A percentile compares a stretch with the other conserved stretches of the same genome.
Evolutionary conservation across 495 filamentous ascomycete species (phyloP).

Genomic region (Parmelia sp.): DNA sequence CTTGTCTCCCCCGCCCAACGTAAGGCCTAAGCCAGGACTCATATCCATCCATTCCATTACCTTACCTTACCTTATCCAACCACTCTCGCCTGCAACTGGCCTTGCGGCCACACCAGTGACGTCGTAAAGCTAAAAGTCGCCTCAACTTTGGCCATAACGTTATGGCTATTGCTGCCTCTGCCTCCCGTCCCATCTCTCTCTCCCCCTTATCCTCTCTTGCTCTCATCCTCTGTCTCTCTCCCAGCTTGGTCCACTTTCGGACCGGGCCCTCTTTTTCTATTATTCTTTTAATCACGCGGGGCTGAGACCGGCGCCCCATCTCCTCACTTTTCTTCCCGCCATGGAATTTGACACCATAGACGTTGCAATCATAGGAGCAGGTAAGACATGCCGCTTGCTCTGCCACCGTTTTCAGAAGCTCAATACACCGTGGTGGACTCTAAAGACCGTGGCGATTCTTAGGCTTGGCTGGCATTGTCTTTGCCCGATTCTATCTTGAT

Average conservation of each 20-base stretch:
- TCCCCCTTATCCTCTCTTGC: background rate
- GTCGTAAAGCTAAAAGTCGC: too few species aligned
- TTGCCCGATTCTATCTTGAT: conserved; percentile 33
- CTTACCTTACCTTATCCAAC: too few species aligned
- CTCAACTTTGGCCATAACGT: too few species aligned
- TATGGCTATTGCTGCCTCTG: background rate
- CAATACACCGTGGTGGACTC: background rate
- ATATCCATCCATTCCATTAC: too few species aligned
- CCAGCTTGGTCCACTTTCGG: background rate
- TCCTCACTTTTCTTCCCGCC: background rate
- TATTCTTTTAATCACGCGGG: background rate
- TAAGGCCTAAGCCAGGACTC: too few species aligned
- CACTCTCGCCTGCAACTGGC: too few species aligned
- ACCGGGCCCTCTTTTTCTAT: background rate
- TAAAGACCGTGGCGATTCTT: background rate
- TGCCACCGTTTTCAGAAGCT: background rate
- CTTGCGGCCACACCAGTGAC: too few species aligned
- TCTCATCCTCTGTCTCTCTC: too few species aligned
- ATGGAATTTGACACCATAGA: conserved; percentile 11
- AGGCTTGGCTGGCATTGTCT: conserved; percentile 29
- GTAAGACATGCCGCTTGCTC: conserved; percentile 12
- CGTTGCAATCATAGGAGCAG: conserved; percentile 22
- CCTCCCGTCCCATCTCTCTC: background rate
- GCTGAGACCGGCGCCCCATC: background rate
- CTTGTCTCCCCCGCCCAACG: too few species aligned